These are phyloP conservation scores for Pleurotus tuber-regium DNA, from an alignment of 768 basidiomycete genomes.

Conservation along the genomic window DNA sequence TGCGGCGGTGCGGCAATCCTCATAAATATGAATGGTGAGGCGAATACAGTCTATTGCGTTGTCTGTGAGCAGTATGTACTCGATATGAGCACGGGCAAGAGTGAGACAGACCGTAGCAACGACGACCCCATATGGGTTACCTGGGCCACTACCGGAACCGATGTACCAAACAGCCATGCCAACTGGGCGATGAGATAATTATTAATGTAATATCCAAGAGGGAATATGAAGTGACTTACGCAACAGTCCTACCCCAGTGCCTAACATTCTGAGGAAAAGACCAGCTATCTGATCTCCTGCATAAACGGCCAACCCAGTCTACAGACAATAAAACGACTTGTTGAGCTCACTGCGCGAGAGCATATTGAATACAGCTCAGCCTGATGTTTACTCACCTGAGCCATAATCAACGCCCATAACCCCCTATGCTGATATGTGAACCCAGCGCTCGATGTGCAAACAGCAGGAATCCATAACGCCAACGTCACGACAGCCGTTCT, in stretches of 20 bases:
- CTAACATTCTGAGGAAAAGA: constrained; percentile 42
- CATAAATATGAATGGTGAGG: constrained; percentile 46
- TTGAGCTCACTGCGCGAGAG: too few species aligned
- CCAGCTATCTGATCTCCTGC: constrained; percentile 44
- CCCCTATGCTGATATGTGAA: constrained; percentile 45
- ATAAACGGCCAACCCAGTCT: constrained; percentile 51
- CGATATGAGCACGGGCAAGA: constrained; percentile 1
- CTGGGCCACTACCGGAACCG: constrained; percentile 43
- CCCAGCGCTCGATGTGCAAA: constrained; percentile 38
- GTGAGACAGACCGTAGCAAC: constrained; percentile 29
- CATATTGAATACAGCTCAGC: too few species aligned
- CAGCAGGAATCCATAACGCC: constrained; percentile 49
- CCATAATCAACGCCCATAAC: constrained; percentile 59
- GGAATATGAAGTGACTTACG: constrained; percentile 45
- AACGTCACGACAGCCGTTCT: constrained; percentile 48
- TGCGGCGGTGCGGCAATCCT: constrained; percentile 45
- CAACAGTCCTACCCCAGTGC: constrained; percentile 47
- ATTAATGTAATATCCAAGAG: not conserved
- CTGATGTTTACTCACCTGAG: constrained; percentile 38
- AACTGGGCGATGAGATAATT: not conserved
- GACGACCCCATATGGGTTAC: constrained; percentile 53
- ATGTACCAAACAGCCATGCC: not conserved
- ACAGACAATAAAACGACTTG: not conserved
- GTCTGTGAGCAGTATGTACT: too few species aligned
- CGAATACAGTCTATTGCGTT: constrained; percentile 40